Evolutionary conservation across 345 rosid species (phyloP).

Genomic region (Pistacia atlantica): DNA sequence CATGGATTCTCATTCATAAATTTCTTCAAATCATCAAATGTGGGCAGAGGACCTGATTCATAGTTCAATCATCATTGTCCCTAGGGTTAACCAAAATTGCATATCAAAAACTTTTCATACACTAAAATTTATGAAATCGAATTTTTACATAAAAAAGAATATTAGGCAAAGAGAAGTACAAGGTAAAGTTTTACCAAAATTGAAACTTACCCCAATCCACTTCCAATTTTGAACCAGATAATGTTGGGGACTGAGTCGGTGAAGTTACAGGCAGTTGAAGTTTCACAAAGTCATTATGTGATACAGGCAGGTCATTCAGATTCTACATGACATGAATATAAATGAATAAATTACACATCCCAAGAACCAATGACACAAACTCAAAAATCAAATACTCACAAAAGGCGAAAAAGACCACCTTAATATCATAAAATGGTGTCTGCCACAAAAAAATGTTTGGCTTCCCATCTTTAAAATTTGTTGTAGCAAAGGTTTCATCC

Average conservation of each 20-base stretch:
- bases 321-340: slow-evolving; percentile 34
- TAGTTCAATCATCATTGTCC: slow-evolving; percentile 35
- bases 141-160: slow-evolving; percentile 1
- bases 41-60: slow-evolving; percentile 76
- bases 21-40: slow-evolving; percentile 60
- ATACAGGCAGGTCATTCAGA: slow-evolving; percentile 54
- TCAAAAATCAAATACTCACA: neutral
- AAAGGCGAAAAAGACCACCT: slow-evolving; percentile 37
- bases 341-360: slow-evolving; percentile 16
- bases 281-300: slow-evolving; percentile 63
- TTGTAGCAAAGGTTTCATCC: slow-evolving; percentile 33
- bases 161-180: slow-evolving; percentile 1
- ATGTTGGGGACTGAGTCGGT: slow-evolving; percentile 41
- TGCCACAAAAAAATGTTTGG: slow-evolving; percentile 50
- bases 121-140: slow-evolving; percentile 3
- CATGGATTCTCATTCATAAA: slow-evolving; percentile 43
- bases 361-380: slow-evolving; percentile 7
- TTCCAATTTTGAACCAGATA: slow-evolving; percentile 39
- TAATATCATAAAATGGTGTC: slow-evolving; percentile 71
- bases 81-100: slow-evolving; percentile 26
- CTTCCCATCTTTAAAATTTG: slow-evolving; percentile 29
- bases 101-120: slow-evolving; percentile 18
- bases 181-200: neutral
- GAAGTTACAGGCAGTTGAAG: slow-evolving; percentile 41
- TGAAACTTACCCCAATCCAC: slow-evolving; percentile 73